These are phyloP conservation scores for Neurospora sp. DNA, from an alignment of 495 filamentous ascomycete genomes.

Conservation along the genomic window DNA sequence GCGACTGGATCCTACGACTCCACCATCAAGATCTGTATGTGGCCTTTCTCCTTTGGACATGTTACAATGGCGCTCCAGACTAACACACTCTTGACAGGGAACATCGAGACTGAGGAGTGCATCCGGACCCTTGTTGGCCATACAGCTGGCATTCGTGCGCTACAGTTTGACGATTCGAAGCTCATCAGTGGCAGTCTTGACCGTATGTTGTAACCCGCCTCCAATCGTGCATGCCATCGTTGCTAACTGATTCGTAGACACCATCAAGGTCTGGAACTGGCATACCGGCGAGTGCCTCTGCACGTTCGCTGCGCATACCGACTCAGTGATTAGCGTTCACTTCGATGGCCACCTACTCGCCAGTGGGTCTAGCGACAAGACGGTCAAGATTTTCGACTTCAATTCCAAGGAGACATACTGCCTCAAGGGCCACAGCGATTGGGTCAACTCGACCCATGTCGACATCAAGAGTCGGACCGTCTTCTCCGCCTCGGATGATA, in stretches of 20 bases:
- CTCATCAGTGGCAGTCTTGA: conserved; percentile 26
- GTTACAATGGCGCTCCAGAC: not conserved
- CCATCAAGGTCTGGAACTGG: conserved; percentile 93
- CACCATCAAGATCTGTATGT: conserved; percentile 78
- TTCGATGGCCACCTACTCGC: conserved; percentile 76
- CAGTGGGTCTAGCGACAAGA: conserved; percentile 78
- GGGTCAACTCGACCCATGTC: conserved; percentile 87
- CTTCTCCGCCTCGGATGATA: conserved; percentile 88
- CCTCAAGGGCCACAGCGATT: conserved; percentile 78
- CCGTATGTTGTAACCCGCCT: conserved; percentile 5
- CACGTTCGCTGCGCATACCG: conserved; percentile 65
- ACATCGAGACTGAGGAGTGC: conserved; percentile 78
- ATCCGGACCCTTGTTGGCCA: conserved; percentile 77
- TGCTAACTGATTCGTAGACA: conserved; percentile 27
- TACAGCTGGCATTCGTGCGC: conserved; percentile 66
- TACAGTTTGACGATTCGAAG: conserved; percentile 89
- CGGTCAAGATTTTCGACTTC: conserved; percentile 91
- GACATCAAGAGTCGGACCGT: conserved; percentile 73
- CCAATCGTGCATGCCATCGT: not conserved
- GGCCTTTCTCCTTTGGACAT: not conserved
- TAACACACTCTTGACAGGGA: conserved; percentile 30
- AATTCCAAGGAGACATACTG: conserved; percentile 66
- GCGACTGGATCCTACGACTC: conserved; percentile 92
- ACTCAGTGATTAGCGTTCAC: conserved; percentile 73
- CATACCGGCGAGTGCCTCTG: conserved; percentile 79